Evolutionary conservation across 2,329 filamentous ascomycete species (phyloP).

Genomic region (Beauveria scarabaeidicola): DNA sequence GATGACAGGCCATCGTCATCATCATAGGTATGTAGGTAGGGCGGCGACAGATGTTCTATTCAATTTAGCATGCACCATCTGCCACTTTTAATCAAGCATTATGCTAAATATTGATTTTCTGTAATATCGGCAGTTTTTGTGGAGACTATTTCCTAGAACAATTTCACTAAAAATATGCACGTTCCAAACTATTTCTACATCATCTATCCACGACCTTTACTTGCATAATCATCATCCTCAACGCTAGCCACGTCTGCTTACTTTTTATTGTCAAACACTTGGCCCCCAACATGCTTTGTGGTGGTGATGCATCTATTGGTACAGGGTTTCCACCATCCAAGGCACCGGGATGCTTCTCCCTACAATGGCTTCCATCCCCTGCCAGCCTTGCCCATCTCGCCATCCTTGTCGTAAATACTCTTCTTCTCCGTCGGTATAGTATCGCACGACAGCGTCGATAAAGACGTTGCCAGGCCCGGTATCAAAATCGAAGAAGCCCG

Average conservation of each 20-base stretch:
- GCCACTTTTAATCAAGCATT: too few relatives aligned
- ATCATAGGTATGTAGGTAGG: background rate
- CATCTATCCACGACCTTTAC: background rate
- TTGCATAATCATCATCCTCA: background rate
- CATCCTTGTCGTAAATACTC: conserved; percentile 46
- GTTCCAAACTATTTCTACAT: too few relatives aligned
- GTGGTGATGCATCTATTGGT: too few relatives aligned
- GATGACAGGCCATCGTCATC: background rate
- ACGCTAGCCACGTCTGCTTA: background rate
- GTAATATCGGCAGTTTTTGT: too few relatives aligned
- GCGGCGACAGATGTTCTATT: background rate
- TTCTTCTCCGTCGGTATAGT: conserved; percentile 40
- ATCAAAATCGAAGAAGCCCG: conserved; percentile 37
- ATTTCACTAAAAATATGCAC: too few relatives aligned
- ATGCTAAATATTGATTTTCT: too few relatives aligned
- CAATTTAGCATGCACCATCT: too few relatives aligned
- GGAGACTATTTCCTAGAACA: too few relatives aligned
- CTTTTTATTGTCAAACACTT: conserved; percentile 35
- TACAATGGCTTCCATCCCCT: conserved; percentile 50
- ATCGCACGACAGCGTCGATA: conserved; percentile 47
- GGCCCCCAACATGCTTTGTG: too few relatives aligned
- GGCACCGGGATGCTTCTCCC: conserved; percentile 47
- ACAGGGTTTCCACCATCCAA: conserved; percentile 42
- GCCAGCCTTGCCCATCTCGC: conserved; percentile 41
- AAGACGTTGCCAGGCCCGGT: conserved; percentile 49